Evolutionary conservation across 1,139 yeast genomes (phyloP), one percentile per base, ranked within the genome.

Genomic region (Yamadazyma kanchanaburiensis): DNA sequence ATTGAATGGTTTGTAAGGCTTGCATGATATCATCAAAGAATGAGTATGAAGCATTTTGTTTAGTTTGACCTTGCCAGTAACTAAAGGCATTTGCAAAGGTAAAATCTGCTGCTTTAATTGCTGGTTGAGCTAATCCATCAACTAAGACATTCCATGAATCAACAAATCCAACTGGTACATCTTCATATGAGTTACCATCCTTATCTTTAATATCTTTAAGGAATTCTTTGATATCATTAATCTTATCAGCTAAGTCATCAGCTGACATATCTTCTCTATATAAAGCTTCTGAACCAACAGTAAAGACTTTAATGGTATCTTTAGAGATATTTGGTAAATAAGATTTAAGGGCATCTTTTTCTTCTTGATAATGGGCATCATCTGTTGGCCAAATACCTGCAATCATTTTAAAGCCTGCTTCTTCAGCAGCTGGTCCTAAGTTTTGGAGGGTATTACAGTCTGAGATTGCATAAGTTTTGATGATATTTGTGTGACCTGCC

Each of bases 1-100:
- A 67, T 70, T 88, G 95, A 53, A 89, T 77, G 38, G 73, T 70
- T 70, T 85, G 94, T 59, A 89, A 69, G 42, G 96, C 95, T 71
- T 88, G 96, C 95, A 86, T 86, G 60, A 88, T 85, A 61, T 88
- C 96, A 56, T 88, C 96, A 46, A 87, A 77, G 81, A 88, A 88
- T 5, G 96, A 85, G 72, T 76, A 84, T 15, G 95, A 77, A 23
- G 96, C 77, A 55, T 86, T 87, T 36, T 62, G 54, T 71, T 72
- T 74, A 47, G 89, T 74, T 68, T 86, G 96, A 25, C 96, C 96
- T 70, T 91, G 96, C 97, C 97, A 91, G 81, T 87, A 89, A 12
- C 96, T 83, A 74, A 89, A 91, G 32, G 96, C 96, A 58, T 91
- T 89, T 51, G 95, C 94, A 58, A 80, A 82, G 41, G 88, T 77